A percentile compares a stretch with the other conserved stretches of the same genome.
Conservation (phyloP, 345 rosid genomes). For the Aethionema arabicum region DNA sequence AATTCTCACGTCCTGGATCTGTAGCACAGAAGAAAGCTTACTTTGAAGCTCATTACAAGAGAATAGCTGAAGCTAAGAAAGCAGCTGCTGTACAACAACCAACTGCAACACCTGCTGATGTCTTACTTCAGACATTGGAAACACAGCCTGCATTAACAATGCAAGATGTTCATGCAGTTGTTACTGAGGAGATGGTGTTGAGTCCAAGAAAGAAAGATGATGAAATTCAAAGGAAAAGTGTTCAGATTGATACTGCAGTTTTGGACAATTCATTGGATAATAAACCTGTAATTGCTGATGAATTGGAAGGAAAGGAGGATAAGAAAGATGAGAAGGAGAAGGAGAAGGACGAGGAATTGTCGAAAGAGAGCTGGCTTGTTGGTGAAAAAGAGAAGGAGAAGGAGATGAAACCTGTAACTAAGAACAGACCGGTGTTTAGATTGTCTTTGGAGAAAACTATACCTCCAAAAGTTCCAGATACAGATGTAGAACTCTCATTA, state of each 20-base stretch:
- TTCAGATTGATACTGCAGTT: constrained; percentile 7
- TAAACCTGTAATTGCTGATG: background rate
- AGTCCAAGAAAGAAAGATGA: background rate
- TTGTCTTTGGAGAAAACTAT: constrained; percentile 36
- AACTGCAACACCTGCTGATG: constrained; percentile 25
- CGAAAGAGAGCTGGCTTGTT: constrained; percentile 24
- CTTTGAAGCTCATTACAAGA: constrained; percentile 81
- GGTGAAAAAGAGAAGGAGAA: constrained; percentile 28
- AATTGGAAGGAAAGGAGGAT: background rate
- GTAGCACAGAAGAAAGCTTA: constrained; percentile 85
- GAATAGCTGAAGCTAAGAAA: constrained; percentile 63
- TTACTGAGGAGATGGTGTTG: background rate
- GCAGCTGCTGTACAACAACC: constrained; percentile 44
- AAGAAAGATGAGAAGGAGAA: constrained; percentile 15
- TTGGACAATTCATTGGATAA: background rate
- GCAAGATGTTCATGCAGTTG: too few relatives aligned
- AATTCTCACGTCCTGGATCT: constrained; percentile 70
- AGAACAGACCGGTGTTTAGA: constrained; percentile 39
- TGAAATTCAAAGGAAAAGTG: background rate
- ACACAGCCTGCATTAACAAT: constrained; percentile 27
- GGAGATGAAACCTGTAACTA: constrained; percentile 22
- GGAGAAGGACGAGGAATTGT: constrained; percentile 6
- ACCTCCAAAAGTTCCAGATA: constrained; percentile 22
- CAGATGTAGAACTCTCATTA: constrained; percentile 18
- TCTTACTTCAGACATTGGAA: constrained; percentile 35